These are phyloP conservation scores for Salix viminalis DNA, from an alignment of 345 rosid genomes.

Conservation along the genomic window DNA sequence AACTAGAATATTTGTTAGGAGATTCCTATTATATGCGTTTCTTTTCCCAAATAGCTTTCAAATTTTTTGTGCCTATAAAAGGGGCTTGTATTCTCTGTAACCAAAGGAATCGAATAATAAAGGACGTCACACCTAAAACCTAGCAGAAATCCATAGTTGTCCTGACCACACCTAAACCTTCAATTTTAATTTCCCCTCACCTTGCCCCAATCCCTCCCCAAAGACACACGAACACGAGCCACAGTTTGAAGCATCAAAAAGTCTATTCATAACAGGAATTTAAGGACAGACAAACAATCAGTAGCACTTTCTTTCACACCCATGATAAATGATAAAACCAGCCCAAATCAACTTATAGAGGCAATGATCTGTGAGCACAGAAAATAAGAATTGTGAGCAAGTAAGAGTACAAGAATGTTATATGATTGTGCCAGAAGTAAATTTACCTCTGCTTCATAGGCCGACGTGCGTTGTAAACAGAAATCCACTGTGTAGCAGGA, in stretches of 20 bases:
- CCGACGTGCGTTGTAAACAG: conserved; percentile 30
- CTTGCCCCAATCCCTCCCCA: not conserved
- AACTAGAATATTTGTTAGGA: not conserved
- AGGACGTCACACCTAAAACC: too few species aligned
- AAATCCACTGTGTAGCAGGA: conserved; percentile 37
- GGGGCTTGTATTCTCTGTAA: not conserved
- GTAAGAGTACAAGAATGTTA: not conserved
- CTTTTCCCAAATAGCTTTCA: not conserved
- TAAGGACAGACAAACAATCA: not conserved
- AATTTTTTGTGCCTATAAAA: not conserved
- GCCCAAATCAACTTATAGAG: conserved; percentile 1
- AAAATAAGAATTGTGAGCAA: not conserved
- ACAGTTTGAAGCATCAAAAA: not conserved
- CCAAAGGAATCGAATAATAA: not conserved
- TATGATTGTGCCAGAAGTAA: not conserved
- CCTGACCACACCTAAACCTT: not conserved
- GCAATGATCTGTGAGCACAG: not conserved
- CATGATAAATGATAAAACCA: not conserved
- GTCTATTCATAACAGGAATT: not conserved
- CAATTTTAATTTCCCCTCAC: not conserved
- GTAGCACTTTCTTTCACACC: not conserved
- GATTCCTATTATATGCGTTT: not conserved
- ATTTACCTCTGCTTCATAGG: conserved; percentile 34
- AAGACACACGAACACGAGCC: not conserved
- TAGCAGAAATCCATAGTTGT: not conserved